phyloP scores from a whole-genome alignment of 2,329 filamentous ascomycete species.

The Proliferodiscus dingleyae region DNA sequence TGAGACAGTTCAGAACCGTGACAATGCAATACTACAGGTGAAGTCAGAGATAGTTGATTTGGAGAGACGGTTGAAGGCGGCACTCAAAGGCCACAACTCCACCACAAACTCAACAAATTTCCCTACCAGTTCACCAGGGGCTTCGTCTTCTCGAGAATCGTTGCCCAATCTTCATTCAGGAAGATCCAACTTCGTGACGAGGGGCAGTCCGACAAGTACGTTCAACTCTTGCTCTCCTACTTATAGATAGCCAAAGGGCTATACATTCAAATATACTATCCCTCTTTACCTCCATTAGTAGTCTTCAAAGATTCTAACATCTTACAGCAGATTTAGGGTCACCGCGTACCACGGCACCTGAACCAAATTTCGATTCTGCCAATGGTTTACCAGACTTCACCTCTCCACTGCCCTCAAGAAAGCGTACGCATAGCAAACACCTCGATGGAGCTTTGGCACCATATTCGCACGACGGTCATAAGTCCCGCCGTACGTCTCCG shows the following conservation, averaged over 20 bases:
- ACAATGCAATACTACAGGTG: conserved; percentile 24
- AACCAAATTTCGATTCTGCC: conserved; percentile 20
- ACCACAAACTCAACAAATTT: not conserved
- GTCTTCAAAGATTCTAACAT: conserved; percentile 7
- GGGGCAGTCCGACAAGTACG: not conserved
- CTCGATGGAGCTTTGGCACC: conserved; percentile 18
- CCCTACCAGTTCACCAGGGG: not conserved
- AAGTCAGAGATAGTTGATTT: conserved; percentile 31
- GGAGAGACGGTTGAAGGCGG: conserved; percentile 21
- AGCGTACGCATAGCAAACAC: conserved; percentile 27
- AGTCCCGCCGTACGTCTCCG: conserved; percentile 29
- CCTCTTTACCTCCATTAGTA: not conserved
- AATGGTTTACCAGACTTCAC: conserved; percentile 13
- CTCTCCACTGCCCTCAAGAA: conserved; percentile 24
- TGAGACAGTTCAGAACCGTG: conserved; percentile 24
- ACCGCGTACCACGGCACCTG: conserved; percentile 19
- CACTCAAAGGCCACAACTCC: conserved; percentile 8
- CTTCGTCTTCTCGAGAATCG: not conserved
- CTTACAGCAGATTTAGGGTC: conserved; percentile 9
- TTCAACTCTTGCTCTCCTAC: not conserved
- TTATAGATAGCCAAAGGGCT: not conserved
- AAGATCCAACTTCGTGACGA: not conserved
- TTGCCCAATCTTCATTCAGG: not conserved
- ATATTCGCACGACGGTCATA: conserved; percentile 15
- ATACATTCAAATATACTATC: not conserved